Conservation (phyloP, 2,329 filamentous ascomycete genomes). For the Fusarium zealandicum region DNA sequence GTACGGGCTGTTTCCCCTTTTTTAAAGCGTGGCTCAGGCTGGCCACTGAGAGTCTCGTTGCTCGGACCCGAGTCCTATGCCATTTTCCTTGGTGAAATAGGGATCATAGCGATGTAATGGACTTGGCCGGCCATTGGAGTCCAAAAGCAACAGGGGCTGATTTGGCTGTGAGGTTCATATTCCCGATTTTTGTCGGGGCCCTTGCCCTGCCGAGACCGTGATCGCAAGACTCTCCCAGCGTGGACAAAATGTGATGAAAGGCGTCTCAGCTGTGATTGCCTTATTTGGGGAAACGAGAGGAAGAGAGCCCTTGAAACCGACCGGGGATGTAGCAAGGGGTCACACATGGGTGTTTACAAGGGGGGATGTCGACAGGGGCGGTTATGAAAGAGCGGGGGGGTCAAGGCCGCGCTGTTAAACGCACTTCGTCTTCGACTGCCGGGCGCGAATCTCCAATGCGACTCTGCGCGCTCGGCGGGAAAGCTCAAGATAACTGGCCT, state of each 20-base stretch:
- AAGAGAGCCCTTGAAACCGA: constrained; percentile 22
- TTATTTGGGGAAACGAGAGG: constrained; percentile 38
- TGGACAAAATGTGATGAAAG: constrained; percentile 24
- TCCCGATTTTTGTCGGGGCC: too few species aligned
- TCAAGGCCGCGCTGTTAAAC: constrained; percentile 25
- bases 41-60: too few species aligned
- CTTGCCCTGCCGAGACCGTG: background rate
- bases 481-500: constrained; percentile 7
- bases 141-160: too few species aligned
- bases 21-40: too few species aligned
- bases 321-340: constrained; percentile 7
- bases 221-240: background rate
- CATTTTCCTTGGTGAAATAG: too few species aligned
- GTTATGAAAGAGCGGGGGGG: constrained; percentile 29
- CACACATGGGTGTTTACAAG: constrained; percentile 29
- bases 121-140: background rate
- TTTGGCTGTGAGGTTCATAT: too few species aligned
- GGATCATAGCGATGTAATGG: background rate
- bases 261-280: constrained; percentile 28
- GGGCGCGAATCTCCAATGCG: constrained; percentile 30
- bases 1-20: too few species aligned
- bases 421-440: constrained; percentile 33
- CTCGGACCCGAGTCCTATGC: too few species aligned
- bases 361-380: constrained; percentile 23
- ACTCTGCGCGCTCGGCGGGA: constrained; percentile 25